Conservation (phyloP, 495 filamentous ascomycete species). For the Tetracladium marchalianum region DNA sequence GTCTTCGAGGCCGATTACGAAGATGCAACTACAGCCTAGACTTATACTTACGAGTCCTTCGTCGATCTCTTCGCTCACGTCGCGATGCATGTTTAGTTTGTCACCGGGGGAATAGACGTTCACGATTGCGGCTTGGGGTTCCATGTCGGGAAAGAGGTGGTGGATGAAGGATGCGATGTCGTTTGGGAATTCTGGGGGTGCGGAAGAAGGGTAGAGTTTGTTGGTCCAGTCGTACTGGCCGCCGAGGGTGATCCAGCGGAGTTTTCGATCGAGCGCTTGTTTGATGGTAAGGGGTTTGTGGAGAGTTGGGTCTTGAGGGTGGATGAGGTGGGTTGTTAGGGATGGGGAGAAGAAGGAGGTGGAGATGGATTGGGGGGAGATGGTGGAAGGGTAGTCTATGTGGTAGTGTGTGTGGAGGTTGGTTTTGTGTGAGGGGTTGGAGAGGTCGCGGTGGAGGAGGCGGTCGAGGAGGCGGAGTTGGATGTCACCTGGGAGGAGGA, state of each 20-base stretch:
- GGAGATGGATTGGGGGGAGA: constrained; percentile 27
- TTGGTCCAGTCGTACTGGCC: constrained; percentile 92
- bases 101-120: constrained; percentile 87
- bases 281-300: constrained; percentile 62
- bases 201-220: constrained; percentile 60
- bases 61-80: constrained; percentile 74
- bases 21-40: constrained; percentile 80
- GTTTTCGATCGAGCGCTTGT: constrained; percentile 59
- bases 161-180: constrained; percentile 59
- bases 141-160: constrained; percentile 57
- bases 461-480: constrained; percentile 58
- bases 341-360: constrained; percentile 37
- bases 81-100: constrained; percentile 78
- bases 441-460: constrained; percentile 73
- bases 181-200: constrained; percentile 61
- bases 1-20: constrained; percentile 51
- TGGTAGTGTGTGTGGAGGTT: constrained; percentile 80
- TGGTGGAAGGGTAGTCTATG: constrained; percentile 44
- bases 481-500: constrained; percentile 53
- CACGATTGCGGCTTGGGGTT: constrained; percentile 79
- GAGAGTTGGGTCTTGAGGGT: constrained; percentile 54
- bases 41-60: constrained; percentile 73
- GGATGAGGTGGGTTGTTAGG: constrained; percentile 29
- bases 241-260: constrained; percentile 89
- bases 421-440: constrained; percentile 63